These are phyloP conservation scores for Oryza australiensis DNA, from an alignment of 176 grass and related monocot genomes.

Conservation along the genomic window DNA sequence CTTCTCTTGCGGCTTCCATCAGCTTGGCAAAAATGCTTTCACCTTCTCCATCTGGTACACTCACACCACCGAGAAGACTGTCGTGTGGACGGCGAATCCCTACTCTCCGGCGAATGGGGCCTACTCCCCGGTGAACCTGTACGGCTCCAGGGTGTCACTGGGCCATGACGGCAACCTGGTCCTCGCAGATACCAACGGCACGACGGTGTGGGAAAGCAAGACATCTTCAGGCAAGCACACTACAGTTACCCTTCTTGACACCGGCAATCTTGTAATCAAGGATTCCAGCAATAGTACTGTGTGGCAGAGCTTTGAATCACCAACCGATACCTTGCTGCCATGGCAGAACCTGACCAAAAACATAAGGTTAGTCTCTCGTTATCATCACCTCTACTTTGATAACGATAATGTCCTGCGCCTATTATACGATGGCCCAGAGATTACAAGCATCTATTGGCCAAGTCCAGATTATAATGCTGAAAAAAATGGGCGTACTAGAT, in stretches of 20 bases:
- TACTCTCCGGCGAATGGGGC: slow-evolving; percentile 24
- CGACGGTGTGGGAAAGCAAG: slow-evolving; percentile 59
- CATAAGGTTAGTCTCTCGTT: slow-evolving; percentile 52
- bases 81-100: slow-evolving; percentile 70
- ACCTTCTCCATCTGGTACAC: slow-evolving; percentile 75
- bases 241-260: slow-evolving; percentile 51
- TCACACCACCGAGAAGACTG: slow-evolving; percentile 30
- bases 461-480: slow-evolving; percentile 35
- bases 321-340: slow-evolving; percentile 58
- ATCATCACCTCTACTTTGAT: slow-evolving; percentile 63
- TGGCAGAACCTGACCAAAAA: slow-evolving; percentile 53
- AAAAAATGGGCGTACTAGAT: slow-evolving; percentile 45
- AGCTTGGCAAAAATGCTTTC: slow-evolving; percentile 50
- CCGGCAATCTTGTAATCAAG: slow-evolving; percentile 62
- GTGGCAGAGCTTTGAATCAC: slow-evolving; percentile 65
- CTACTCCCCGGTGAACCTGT: slow-evolving; percentile 52
- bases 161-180: slow-evolving; percentile 60
- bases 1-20: slow-evolving; percentile 58
- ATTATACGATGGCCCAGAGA: slow-evolving; percentile 52
- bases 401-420: slow-evolving; percentile 66
- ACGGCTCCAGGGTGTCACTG: slow-evolving; percentile 53
- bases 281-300: slow-evolving; percentile 38
- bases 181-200: slow-evolving; percentile 58
- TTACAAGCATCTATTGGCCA: slow-evolving; percentile 77
- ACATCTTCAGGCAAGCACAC: slow-evolving; percentile 45